Conservation (phyloP, 352 stramenopile genomes). For the Pythium aquatile region DNA sequence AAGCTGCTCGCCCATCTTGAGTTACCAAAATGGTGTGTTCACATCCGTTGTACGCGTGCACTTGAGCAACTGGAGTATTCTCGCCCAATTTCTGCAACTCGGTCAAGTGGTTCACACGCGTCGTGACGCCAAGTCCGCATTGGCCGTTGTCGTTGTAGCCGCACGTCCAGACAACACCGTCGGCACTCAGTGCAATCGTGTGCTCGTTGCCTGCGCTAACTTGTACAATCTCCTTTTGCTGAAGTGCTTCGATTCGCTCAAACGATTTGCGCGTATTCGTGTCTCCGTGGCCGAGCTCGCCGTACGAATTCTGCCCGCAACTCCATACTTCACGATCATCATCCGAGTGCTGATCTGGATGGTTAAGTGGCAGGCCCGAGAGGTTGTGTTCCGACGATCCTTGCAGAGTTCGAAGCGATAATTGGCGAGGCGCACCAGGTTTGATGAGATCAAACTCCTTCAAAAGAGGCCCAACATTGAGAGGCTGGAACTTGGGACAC, state of each 20-base stretch:
- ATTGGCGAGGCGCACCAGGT: neutral
- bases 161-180: slow-evolving; percentile 83
- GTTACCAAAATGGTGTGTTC: slow-evolving; percentile 89
- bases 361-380: neutral
- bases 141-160: slow-evolving; percentile 96
- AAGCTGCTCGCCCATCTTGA: slow-evolving; percentile 71
- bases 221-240: slow-evolving; percentile 77
- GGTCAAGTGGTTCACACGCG: slow-evolving; percentile 72
- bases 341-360: slow-evolving; percentile 31
- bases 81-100: slow-evolving; percentile 62
- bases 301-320: slow-evolving; percentile 94
- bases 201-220: slow-evolving; percentile 93
- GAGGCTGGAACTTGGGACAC: slow-evolving; percentile 49
- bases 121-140: slow-evolving; percentile 86
- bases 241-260: slow-evolving; percentile 65
- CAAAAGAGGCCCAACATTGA: slow-evolving; percentile 42
- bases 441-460: slow-evolving; percentile 43
- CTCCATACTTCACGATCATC: slow-evolving; percentile 91
- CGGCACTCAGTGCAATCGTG: slow-evolving; percentile 72
- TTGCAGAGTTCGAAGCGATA: neutral
- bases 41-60: slow-evolving; percentile 93
- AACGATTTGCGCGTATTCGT: slow-evolving; percentile 83
- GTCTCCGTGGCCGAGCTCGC: slow-evolving; percentile 91
- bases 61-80: slow-evolving; percentile 49
- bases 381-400: neutral